phyloP scores from a whole-genome alignment of 345 rosid species.

The Anacardium occidentale region DNA sequence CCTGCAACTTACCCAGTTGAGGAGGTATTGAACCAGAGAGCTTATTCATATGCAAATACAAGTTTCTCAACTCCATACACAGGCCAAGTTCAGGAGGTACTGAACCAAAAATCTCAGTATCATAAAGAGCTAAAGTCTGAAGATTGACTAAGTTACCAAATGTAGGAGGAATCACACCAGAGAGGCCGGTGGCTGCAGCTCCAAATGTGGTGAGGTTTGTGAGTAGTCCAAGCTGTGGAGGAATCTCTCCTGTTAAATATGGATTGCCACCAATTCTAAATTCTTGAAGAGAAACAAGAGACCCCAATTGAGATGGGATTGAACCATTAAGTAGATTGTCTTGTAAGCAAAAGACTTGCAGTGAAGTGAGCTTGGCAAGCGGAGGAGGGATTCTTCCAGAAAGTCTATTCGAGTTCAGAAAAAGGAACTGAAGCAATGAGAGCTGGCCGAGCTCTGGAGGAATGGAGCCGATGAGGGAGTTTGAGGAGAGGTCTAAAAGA shows the following conservation, averaged over 20 bases:
- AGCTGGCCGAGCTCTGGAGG: conserved; percentile 74
- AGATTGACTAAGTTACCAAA: conserved; percentile 83
- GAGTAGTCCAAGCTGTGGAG: conserved; percentile 67
- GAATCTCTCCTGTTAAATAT: conserved; percentile 70
- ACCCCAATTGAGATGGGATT: conserved; percentile 76
- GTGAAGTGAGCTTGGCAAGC: conserved; percentile 57
- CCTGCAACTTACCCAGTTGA: conserved; percentile 74
- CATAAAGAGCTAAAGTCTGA: conserved; percentile 85
- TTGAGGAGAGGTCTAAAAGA: conserved; percentile 88
- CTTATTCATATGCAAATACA: conserved; percentile 94
- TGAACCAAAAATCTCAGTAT: conserved; percentile 71
- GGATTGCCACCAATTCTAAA: conserved; percentile 89
- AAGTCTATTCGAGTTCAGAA: conserved; percentile 72
- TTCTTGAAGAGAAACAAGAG: conserved; percentile 73
- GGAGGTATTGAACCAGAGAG: conserved; percentile 83
- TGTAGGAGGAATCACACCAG: conserved; percentile 75
- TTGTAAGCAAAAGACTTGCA: conserved; percentile 82
- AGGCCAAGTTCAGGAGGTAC: conserved; percentile 80
- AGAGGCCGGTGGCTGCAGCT: conserved; percentile 83
- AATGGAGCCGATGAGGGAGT: conserved; percentile 74
- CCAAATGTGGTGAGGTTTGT: conserved; percentile 86
- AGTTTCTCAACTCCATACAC: conserved; percentile 73
- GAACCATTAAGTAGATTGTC: conserved; percentile 85
- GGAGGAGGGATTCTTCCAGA: conserved; percentile 66
- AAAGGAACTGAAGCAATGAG: conserved; percentile 78